Conservation (phyloP, 2,329 filamentous ascomycete genomes). For the Teratosphaeria epicoccoides region DNA sequence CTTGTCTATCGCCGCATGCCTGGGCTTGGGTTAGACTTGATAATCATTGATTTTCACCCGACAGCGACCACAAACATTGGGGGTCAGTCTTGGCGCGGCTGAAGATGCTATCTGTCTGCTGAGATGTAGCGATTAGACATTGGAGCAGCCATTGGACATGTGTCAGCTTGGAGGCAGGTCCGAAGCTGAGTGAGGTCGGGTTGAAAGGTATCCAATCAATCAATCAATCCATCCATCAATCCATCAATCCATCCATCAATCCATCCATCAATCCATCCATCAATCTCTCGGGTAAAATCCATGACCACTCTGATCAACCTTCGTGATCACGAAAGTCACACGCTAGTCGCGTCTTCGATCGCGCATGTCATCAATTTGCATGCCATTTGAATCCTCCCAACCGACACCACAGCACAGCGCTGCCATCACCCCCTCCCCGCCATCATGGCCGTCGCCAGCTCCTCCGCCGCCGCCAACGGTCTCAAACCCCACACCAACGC, state of each 20-base stretch:
- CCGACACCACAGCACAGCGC: not conserved
- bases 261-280: not conserved
- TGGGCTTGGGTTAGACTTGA: no score
- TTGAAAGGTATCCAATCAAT: no score
- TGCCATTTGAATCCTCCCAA: no score
- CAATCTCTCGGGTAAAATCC: no score
- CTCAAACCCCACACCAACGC: constrained; percentile 31
- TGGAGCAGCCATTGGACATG: no score
- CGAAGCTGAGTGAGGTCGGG: not conserved
- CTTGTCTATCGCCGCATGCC: not conserved
- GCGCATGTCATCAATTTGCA: no score
- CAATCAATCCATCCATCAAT: not conserved
- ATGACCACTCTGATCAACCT: not conserved
- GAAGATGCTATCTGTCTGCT: not conserved
- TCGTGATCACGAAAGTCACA: not conserved
- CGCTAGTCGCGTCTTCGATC: not conserved
- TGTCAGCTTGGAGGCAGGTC: not conserved
- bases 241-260: not conserved
- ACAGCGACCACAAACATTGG: not conserved
- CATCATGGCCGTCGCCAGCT: constrained; percentile 38
- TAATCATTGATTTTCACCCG: no score
- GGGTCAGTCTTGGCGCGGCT: no score
- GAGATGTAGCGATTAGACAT: not conserved
- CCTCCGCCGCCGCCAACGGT: constrained; percentile 32
- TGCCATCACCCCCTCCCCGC: not conserved